Evolutionary conservation across 257 asterid species (phyloP), one percentile per base, ranked within the genome.

Genomic region (Cynanchum wilfordii): DNA sequence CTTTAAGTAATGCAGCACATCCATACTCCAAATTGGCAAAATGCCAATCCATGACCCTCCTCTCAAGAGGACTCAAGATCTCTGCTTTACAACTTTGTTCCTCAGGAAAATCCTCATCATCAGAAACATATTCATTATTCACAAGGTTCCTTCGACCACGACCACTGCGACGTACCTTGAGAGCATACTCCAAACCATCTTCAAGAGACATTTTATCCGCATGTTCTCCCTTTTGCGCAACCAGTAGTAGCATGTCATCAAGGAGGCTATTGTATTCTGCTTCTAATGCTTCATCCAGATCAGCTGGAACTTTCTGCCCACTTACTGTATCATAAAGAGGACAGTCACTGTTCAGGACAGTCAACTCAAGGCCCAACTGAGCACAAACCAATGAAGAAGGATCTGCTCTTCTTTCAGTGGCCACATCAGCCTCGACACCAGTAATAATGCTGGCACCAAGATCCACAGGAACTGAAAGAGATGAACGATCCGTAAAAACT

Each of bases 1-100:
- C 96, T 84, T 86, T 82, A 60, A 95, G 97, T 83, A 86, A 77
- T 58, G 99, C 94, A 78, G 98, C 98, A 79, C 99, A 95, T 40
- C 99, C 99, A 81, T 95, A 95, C 84, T 95, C 99, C 75, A 95
- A 80, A 82, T 95, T 93, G 13, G 99, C 99, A 77, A 95, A 95
- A 86, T 95, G 99, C 99, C 99, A 95, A 87, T 95, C 94, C 93
- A 95, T 95, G 73, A 92, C 97, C 84, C 99, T 92, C 86, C 99
- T 89, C 87, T 95, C 98, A 62, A 88, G 87, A 81, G 97, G 98
- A 82, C 83, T 91, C 87, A 89, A 73, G 30, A 78, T 82, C 85
- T 79, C 92, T 40, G 78, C 55, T 79, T 79, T 76, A 49, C 75
- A 69, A 78, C 69, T 73, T 36, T 68, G 78, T 72, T 72, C 77